These are phyloP conservation scores for Amanita fuliginea DNA, from an alignment of 768 basidiomycete species.

Conservation along the genomic window DNA sequence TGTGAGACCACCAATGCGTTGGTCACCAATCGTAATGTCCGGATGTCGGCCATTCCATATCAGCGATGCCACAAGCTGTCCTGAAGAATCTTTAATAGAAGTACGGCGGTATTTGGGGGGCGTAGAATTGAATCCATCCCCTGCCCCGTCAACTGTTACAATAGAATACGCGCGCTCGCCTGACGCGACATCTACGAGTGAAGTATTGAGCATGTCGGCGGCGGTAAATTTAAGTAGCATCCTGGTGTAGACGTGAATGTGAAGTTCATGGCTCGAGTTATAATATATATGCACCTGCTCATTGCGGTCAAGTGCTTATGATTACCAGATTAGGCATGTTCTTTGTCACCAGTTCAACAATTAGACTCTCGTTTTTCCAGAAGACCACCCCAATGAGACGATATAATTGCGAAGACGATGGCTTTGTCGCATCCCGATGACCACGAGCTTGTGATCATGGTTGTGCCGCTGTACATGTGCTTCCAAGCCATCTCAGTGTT, in stretches of 20 bases:
- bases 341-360: constrained; percentile 22
- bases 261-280: constrained; percentile 6
- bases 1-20: constrained; percentile 38
- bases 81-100: constrained; percentile 28
- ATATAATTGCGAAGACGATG: background rate
- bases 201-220: constrained; percentile 45
- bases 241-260: constrained; percentile 7
- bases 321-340: constrained; percentile 34
- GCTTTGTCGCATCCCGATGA: background rate
- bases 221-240: constrained; percentile 54
- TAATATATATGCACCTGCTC: constrained; percentile 13
- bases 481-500: background rate
- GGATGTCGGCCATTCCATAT: constrained; percentile 44
- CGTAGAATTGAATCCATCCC: constrained; percentile 8
- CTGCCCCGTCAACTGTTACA: constrained; percentile 24
- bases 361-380: background rate
- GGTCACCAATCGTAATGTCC: constrained; percentile 37
- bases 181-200: constrained; percentile 42
- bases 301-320: constrained; percentile 28
- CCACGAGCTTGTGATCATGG: background rate
- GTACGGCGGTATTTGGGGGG: constrained; percentile 22
- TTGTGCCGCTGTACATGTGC: background rate
- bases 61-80: constrained; percentile 33
- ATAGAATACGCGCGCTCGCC: constrained; percentile 38
- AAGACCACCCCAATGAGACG: background rate